Base-by-base conservation (phyloP, 345 rosid genomes). In the Kandelia obovata region DNA sequence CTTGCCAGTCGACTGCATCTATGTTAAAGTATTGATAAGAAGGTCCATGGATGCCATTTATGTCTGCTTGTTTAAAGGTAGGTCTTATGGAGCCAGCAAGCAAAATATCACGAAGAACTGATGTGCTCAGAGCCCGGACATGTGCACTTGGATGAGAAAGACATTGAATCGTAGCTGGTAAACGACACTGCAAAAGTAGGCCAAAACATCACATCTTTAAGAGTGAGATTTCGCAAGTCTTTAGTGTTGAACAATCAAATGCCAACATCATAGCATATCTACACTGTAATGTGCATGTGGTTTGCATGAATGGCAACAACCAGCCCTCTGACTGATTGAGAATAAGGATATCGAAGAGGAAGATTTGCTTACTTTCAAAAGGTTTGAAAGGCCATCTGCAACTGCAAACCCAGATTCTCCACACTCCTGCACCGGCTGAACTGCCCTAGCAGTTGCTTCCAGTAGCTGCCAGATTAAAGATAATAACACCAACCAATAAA, bases 371-470 rank as follows among this genome's bases (percentile, higher is more conserved):
- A 94, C 97, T 94, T 94, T 91, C 69, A 91, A 81, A 62, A 94
- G 80, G 78, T 94, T 91, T 51, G 96, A 87, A 72, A 94, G 91
- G 46, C 98, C 98, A 66, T 91, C 96, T 1, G 89, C 97, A 19
- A 94, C 88, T 20, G 92, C 92, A 64, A 89, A 63, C 58, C 97
- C 98, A 49, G 97, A 86, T 65, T 92, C 90, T 32, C 97, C 98
- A 92, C 96, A 94, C 61, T 85, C 78, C 72, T 89, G 76, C 60
- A 91, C 87, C 0, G 87, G 89, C 69, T 83, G 89, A 76, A 94
- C 87, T 73, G 97, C 98, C 81, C 97, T 84, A 58, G 98, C 95
- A 2, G 96, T 94, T 51, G 96, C 98, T 86, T 94, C 98, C 58
- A 94, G 85, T 80, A 91, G 83, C 98, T 94, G 87, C 67, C 70